Percentiles rank a stretch among this genome's conserved stretches.
Conservation (phyloP, 208 protist species). For the Herpetomonas samuelpessoai region DNA sequence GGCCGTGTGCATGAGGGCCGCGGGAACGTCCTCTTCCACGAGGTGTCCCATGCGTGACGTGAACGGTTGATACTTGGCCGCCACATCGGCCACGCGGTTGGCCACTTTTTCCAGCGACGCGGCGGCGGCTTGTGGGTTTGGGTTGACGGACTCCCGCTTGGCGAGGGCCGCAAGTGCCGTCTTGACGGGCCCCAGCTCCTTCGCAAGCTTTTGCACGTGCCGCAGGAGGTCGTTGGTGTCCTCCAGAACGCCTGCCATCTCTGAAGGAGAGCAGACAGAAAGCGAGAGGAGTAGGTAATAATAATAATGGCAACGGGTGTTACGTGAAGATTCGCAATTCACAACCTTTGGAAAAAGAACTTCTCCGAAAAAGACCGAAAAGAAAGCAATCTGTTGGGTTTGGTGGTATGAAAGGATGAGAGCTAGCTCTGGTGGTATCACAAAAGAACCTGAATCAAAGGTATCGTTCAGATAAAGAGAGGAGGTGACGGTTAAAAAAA, state of each 20-base stretch:
- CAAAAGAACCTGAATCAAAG: no score
- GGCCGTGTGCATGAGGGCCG: constrained; percentile 35
- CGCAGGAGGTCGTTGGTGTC: constrained; percentile 63
- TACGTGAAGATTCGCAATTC: no score
- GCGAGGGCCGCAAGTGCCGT: constrained; percentile 53
- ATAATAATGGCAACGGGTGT: no score
- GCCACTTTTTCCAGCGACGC: constrained; percentile 73
- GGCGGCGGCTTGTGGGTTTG: constrained; percentile 44
- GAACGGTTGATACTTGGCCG: constrained; percentile 46
- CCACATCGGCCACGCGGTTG: constrained; percentile 44
- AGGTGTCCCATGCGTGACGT: constrained; percentile 32
- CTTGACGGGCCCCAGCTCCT: constrained; percentile 79
- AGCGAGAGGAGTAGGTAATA: neutral
- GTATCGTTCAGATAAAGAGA: no score
- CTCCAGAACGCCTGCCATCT: constrained; percentile 35
- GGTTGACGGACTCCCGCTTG: constrained; percentile 57
- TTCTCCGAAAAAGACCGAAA: no score
- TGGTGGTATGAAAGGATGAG: no score
- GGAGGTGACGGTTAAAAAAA: no score
- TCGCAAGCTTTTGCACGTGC: constrained; percentile 71
- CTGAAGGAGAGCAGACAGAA: constrained; percentile 1
- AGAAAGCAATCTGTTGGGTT: no score
- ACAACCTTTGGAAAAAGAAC: no score
- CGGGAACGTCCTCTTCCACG: constrained; percentile 37
- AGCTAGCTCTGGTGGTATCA: no score